A percentile compares a stretch with the other conserved stretches of the same genome.
Evolutionary conservation across 176 grass and related monocot genomes (phyloP).

Genomic region (Eleusine coracana): DNA sequence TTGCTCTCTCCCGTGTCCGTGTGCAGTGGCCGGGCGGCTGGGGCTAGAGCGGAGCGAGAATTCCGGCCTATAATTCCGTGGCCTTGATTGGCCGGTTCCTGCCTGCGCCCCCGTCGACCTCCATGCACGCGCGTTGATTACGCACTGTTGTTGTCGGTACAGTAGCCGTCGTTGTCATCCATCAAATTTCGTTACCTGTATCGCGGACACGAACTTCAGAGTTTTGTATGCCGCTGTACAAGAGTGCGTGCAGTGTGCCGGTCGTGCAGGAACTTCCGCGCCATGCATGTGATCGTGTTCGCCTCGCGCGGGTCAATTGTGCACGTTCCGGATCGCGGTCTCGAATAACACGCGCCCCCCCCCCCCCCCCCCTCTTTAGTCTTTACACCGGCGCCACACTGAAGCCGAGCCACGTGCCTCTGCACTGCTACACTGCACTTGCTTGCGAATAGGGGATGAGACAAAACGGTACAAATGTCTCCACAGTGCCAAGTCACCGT

Average conservation of each 20-base stretch:
- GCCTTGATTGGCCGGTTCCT: not conserved
- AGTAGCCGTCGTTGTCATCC: not conserved
- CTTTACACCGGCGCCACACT: not conserved
- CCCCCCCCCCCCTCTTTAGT: too few species aligned
- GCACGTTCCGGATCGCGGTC: slow-evolving; percentile 27
- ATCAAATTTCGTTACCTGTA: not conserved
- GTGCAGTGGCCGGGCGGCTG: too few species aligned
- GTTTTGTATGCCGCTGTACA: too few species aligned
- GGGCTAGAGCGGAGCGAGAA: not conserved
- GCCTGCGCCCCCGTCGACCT: not conserved
- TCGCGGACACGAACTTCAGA: not conserved
- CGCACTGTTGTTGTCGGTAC: not conserved
- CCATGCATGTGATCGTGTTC: slow-evolving; percentile 1
- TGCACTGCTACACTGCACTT: too few species aligned
- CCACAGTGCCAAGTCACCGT: too few species aligned
- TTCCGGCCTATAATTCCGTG: slow-evolving; percentile 8
- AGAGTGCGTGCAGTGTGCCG: too few species aligned
- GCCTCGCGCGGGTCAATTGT: not conserved
- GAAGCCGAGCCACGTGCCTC: not conserved
- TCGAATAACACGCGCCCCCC: not conserved
- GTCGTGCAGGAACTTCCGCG: not conserved
- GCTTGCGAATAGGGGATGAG: too few species aligned
- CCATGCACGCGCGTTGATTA: not conserved
- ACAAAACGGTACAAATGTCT: too few species aligned
- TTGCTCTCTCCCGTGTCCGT: not conserved